phyloP scores from a whole-genome alignment of 2,329 filamentous ascomycete genomes.

The Bipolaris bicolor region DNA sequence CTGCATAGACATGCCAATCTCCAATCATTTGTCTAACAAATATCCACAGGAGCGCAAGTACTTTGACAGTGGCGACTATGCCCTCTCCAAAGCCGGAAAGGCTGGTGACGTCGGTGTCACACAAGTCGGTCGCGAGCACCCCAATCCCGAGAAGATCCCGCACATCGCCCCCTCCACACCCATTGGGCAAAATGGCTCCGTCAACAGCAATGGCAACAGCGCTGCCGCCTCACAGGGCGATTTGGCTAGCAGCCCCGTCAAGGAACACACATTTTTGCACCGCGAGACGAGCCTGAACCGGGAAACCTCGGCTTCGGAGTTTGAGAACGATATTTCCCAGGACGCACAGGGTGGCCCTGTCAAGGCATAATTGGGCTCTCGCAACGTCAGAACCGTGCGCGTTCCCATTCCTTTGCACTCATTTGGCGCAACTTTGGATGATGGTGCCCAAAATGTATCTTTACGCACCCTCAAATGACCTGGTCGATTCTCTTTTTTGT shows the following conservation, averaged over 20 bases:
- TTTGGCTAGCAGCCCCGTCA: conserved; percentile 76
- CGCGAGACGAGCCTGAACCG: conserved; percentile 78
- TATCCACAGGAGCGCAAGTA: conserved; percentile 80
- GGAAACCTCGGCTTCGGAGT: conserved; percentile 74
- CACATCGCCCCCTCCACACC: conserved; percentile 74
- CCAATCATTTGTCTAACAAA: conserved; percentile 11
- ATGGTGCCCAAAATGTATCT: conserved; percentile 27
- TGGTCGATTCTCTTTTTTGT: conserved; percentile 18
- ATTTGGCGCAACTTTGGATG: conserved; percentile 12
- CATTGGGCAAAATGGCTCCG: conserved; percentile 48
- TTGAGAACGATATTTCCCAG: conserved; percentile 48
- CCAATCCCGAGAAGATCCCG: conserved; percentile 92
- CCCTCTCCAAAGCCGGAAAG: conserved; percentile 96
- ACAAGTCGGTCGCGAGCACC: conserved; percentile 91
- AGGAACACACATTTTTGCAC: conserved; percentile 87
- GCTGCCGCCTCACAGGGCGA: conserved; percentile 45
- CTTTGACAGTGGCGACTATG: conserved; percentile 96
- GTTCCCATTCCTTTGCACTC: conserved; percentile 5
- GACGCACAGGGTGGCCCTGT: conserved; percentile 21
- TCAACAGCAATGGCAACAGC: conserved; percentile 33
- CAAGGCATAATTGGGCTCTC: conserved; percentile 24
- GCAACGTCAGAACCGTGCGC: conserved; percentile 6
- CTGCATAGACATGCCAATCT: neutral
- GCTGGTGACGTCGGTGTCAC: conserved; percentile 92
- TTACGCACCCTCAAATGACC: conserved; percentile 22